Conservation (phyloP, 176 grass and related monocot species). For the Oryza longistaminata region DNA sequence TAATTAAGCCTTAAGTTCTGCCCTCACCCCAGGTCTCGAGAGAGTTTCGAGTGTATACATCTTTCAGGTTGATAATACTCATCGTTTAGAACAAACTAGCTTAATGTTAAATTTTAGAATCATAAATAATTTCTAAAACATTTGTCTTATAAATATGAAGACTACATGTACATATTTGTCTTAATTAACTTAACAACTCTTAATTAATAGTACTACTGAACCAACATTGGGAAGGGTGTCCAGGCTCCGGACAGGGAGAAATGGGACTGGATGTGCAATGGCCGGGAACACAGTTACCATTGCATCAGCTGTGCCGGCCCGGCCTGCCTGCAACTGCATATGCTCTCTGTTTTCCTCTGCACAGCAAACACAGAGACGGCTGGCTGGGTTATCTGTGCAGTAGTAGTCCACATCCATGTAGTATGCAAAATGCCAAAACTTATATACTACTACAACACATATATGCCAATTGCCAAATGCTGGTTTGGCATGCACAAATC, state of each 20-base stretch:
- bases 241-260: neutral
- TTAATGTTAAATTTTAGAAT: no score
- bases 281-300: no score
- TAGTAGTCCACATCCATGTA: neutral
- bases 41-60: no score
- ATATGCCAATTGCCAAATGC: neutral
- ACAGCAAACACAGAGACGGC: neutral
- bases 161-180: no score
- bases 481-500: neutral
- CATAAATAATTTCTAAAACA: no score
- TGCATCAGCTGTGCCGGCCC: neutral
- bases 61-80: no score
- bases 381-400: neutral
- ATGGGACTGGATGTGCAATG: neutral
- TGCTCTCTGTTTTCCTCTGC: neutral
- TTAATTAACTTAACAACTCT: no score
- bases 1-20: no score
- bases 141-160: no score
- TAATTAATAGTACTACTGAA: neutral
- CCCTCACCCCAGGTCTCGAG: no score
- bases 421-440: neutral
- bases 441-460: no score
- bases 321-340: neutral
- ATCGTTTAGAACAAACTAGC: no score
- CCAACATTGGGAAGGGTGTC: neutral